Evolutionary conservation across 148 eudicot genomes (phyloP), one percentile per base, ranked within the genome.

Genomic region (Simmondsia chinensis): DNA sequence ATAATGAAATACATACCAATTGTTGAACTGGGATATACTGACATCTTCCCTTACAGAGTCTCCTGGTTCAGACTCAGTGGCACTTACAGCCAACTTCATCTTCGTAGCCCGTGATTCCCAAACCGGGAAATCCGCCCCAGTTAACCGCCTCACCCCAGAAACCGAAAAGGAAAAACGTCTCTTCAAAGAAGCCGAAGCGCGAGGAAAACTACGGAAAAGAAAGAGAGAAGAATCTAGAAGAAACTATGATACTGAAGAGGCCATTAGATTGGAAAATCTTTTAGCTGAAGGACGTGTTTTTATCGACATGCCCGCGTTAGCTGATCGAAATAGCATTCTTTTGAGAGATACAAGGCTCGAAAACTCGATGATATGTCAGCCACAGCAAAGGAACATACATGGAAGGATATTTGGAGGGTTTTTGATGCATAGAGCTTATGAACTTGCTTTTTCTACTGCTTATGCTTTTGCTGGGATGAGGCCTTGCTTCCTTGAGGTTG

Each of bases 371-470:
- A 82, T 91, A 48, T 91, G 95, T 62, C 95, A 91, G 50, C 99
- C 99, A 43, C 95, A 91, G 50, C 95, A 91, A 54, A 76, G 99
- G 72, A 91, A 91, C 50, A 76, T 85, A 33, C 97, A 91, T 57
- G 99, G 99, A 26, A 70, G 99, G 33, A 91, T 91, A 26, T 91
- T 91, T 68, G 99, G 99, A 48, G 99, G 99, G 11, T 85, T 91
- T 66, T 65, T 91, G 52, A 91, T 91, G 99, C 99, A 76, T 58
- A 66, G 95, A 55, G 99, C 99, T 31, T 91, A 82, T 48, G 99
- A 91, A 49, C 65, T 91, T 42, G 99, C 95, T 28, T 91, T 82
- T 59, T 74, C 99, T 38, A 85, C 95, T 0, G 83, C 89, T 41
- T 91, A 91, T 65, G 67, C 76, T 46, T 91, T 91, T 57, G 95